phyloP scores from a whole-genome alignment of 768 basidiomycete species.

The Boletellus sp. region DNA sequence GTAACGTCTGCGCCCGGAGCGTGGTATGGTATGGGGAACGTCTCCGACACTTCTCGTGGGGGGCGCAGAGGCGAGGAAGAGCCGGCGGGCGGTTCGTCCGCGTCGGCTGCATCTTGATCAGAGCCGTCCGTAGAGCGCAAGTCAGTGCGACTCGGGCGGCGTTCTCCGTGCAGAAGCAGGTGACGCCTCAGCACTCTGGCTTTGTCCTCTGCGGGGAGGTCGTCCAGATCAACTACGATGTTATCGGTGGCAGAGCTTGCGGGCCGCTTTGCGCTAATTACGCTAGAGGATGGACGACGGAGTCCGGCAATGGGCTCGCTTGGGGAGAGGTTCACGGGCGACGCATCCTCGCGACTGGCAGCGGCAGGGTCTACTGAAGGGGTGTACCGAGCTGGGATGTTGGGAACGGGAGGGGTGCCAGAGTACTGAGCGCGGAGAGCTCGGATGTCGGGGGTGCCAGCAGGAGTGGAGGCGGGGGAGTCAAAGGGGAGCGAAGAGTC shows the following conservation, averaged over 20 bases:
- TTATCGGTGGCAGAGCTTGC: slow-evolving; percentile 29
- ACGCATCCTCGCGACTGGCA: slow-evolving; percentile 9
- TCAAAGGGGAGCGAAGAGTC: slow-evolving; percentile 12
- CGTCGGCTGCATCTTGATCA: slow-evolving; percentile 19
- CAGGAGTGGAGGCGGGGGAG: slow-evolving; percentile 31
- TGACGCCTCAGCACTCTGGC: slow-evolving; percentile 76
- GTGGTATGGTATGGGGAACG: slow-evolving; percentile 86
- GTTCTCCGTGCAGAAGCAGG: slow-evolving; percentile 70
- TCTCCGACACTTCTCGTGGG: slow-evolving; percentile 51
- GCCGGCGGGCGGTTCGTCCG: slow-evolving; percentile 19
- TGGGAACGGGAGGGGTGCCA: slow-evolving; percentile 48
- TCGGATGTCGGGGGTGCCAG: slow-evolving; percentile 63
- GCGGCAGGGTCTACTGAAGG: slow-evolving; percentile 33
- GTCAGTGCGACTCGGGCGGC: slow-evolving; percentile 30
- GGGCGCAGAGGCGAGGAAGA: slow-evolving; percentile 26
- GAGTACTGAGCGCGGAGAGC: slow-evolving; percentile 65
- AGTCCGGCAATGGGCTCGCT: slow-evolving; percentile 15
- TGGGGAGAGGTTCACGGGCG: background rate
- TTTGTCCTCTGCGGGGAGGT: slow-evolving; percentile 78
- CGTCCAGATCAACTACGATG: slow-evolving; percentile 45
- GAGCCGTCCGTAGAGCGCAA: slow-evolving; percentile 21
- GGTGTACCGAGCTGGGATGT: slow-evolving; percentile 56
- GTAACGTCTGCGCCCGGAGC: slow-evolving; percentile 89
- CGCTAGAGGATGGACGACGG: slow-evolving; percentile 31
- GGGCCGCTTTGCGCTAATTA: slow-evolving; percentile 38